Conservation (phyloP, 2,329 filamentous ascomycete species). For the Exophiala viscosa region DNA sequence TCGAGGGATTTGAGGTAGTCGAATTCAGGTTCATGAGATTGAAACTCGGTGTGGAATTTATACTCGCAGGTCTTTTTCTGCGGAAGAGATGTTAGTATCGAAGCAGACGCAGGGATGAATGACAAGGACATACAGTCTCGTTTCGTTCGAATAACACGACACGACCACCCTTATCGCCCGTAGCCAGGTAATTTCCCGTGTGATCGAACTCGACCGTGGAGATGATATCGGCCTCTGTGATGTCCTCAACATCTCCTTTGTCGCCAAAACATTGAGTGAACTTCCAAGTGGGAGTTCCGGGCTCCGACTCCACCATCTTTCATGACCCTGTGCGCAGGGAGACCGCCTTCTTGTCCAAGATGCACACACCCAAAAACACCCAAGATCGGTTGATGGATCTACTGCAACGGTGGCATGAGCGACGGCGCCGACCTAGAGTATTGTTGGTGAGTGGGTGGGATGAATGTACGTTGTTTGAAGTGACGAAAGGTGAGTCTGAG, state of each 20-base stretch:
- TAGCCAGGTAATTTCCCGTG: constrained; percentile 52
- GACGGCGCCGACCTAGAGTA: constrained; percentile 1
- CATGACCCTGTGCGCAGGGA: constrained; percentile 31
- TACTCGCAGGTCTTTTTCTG: constrained; percentile 99
- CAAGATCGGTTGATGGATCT: constrained; percentile 9
- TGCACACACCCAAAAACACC: constrained; percentile 16
- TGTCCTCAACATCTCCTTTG: constrained; percentile 98
- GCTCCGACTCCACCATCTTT: constrained; percentile 95
- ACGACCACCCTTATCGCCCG: constrained; percentile 50
- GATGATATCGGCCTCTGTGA: constrained; percentile 71
- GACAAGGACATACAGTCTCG: constrained; percentile 69
- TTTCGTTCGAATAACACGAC: constrained; percentile 65
- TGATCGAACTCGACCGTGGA: constrained; percentile 53
- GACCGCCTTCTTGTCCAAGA: constrained; percentile 30
- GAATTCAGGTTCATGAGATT: constrained; percentile 98
- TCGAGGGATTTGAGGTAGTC: constrained; percentile 98
- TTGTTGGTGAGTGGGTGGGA: background rate
- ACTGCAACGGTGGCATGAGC: constrained; percentile 19
- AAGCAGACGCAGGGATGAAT: background rate
- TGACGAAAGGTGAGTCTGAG: constrained; percentile 4
- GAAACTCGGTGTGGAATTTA: constrained; percentile 99
- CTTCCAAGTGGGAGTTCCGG: constrained; percentile 96
- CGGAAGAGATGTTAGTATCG: constrained; percentile 14
- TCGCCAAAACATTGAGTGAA: constrained; percentile 99
- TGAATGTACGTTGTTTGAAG: background rate